phyloP scores from a whole-genome alignment of 2,329 filamentous ascomycete genomes.

The Xylaria sp. region DNA sequence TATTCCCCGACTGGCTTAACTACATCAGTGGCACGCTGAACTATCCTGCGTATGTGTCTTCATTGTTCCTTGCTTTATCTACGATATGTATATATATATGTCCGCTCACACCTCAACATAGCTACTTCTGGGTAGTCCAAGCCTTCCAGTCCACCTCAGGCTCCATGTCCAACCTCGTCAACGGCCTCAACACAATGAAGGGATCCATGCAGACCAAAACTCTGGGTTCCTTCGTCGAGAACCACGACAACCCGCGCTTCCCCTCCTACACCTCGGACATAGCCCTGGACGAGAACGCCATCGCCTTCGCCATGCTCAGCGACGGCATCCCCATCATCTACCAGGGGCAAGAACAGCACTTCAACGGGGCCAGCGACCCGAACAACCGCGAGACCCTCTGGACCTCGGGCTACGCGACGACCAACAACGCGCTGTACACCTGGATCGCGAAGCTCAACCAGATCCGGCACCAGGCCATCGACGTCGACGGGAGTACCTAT shows the following conservation, averaged over 20 bases:
- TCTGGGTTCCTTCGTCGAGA: slow-evolving; percentile 60
- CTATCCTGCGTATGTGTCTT: slow-evolving; percentile 57
- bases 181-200: slow-evolving; percentile 47
- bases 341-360: slow-evolving; percentile 68
- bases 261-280: slow-evolving; percentile 58
- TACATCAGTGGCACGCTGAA: slow-evolving; percentile 62
- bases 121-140: slow-evolving; percentile 46
- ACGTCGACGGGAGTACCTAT: slow-evolving; percentile 53
- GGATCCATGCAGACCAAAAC: slow-evolving; percentile 43
- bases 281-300: slow-evolving; percentile 62
- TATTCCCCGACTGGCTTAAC: slow-evolving; percentile 59
- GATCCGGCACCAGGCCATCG: slow-evolving; percentile 57
- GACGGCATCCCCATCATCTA: slow-evolving; percentile 70
- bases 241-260: slow-evolving; percentile 61
- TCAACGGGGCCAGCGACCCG: slow-evolving; percentile 55
- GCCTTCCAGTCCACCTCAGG: slow-evolving; percentile 49
- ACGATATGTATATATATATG: neutral
- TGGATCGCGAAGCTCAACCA: slow-evolving; percentile 61
- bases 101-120: slow-evolving; percentile 1
- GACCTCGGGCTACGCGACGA: slow-evolving; percentile 60
- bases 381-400: slow-evolving; percentile 63
- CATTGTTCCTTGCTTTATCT: neutral
- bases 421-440: slow-evolving; percentile 53
- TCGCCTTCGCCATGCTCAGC: slow-evolving; percentile 64
- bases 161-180: slow-evolving; percentile 53